phyloP scores from a whole-genome alignment of 257 asterid genomes.

The Parsonsia alboflavescens region DNA sequence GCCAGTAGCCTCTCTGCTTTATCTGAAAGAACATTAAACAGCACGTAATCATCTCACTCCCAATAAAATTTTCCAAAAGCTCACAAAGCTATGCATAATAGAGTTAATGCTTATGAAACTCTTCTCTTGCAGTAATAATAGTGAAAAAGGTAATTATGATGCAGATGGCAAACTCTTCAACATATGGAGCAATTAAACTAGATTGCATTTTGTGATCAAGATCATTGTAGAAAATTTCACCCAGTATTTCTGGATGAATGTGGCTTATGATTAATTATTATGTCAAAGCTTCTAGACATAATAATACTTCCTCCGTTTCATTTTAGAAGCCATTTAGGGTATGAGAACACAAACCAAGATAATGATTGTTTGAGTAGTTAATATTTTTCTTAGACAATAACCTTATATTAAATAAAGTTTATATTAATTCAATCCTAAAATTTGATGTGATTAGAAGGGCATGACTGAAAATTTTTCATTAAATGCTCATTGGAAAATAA shows the following conservation, averaged over 20 bases:
- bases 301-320: too few species aligned
- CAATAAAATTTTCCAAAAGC: neutral
- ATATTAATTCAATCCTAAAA: too few species aligned
- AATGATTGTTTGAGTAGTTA: too few species aligned
- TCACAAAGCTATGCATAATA: neutral
- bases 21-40: constrained; percentile 33
- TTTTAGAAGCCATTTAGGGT: too few species aligned
- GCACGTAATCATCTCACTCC: neutral
- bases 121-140: neutral
- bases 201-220: neutral
- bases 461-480: too few species aligned
- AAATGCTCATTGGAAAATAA: too few species aligned
- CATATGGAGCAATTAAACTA: neutral
- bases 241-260: neutral
- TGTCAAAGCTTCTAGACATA: neutral
- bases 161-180: neutral
- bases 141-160: neutral
- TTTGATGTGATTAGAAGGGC: too few species aligned
- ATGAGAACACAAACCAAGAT: too few species aligned
- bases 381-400: too few species aligned
- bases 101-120: neutral
- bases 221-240: neutral
- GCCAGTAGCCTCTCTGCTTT: constrained; percentile 93
- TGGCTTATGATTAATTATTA: neutral
- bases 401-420: too few species aligned